phyloP scores from a whole-genome alignment of 129 eudicot species.

The Ambrosia trifida region DNA sequence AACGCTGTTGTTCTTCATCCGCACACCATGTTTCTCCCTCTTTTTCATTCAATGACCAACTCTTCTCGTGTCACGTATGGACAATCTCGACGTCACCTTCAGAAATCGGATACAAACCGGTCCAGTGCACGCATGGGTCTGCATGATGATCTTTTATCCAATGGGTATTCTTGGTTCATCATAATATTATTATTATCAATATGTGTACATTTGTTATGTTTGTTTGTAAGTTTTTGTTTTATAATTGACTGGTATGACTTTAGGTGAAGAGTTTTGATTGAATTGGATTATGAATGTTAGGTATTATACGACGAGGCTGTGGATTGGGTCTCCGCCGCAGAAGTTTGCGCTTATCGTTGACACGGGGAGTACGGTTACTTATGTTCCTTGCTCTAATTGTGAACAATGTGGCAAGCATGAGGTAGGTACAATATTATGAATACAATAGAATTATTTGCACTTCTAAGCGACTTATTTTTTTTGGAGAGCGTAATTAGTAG shows the following conservation, averaged over 20 bases:
- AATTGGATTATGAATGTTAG: conserved; percentile 41
- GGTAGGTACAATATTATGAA: too few relatives aligned
- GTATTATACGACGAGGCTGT: conserved; percentile 84
- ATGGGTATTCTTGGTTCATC: conserved; percentile 53
- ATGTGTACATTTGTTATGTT: neutral
- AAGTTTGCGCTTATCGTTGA: conserved; percentile 81
- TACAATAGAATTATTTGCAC: too few relatives aligned
- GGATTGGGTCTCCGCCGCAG: conserved; percentile 88
- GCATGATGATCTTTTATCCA: conserved; percentile 83
- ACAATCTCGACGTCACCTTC: conserved; percentile 55
- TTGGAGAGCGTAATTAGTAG: too few relatives aligned
- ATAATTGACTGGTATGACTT: conserved; percentile 8
- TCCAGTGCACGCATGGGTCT: conserved; percentile 85
- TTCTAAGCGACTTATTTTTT: too few relatives aligned
- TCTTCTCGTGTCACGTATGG: conserved; percentile 33
- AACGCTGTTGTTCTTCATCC: conserved; percentile 37
- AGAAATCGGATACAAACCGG: conserved; percentile 30
- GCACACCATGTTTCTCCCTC: conserved; percentile 59
- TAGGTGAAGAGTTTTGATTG: neutral
- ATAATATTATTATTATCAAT: neutral
- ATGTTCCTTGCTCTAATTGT: conserved; percentile 91
- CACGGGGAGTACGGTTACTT: conserved; percentile 93
- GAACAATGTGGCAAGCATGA: conserved; percentile 95
- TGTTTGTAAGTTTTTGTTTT: neutral
- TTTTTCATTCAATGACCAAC: conserved; percentile 38